Base-by-base conservation (phyloP, 2,329 filamentous ascomycete species). In the Ilyonectria destructans region DNA sequence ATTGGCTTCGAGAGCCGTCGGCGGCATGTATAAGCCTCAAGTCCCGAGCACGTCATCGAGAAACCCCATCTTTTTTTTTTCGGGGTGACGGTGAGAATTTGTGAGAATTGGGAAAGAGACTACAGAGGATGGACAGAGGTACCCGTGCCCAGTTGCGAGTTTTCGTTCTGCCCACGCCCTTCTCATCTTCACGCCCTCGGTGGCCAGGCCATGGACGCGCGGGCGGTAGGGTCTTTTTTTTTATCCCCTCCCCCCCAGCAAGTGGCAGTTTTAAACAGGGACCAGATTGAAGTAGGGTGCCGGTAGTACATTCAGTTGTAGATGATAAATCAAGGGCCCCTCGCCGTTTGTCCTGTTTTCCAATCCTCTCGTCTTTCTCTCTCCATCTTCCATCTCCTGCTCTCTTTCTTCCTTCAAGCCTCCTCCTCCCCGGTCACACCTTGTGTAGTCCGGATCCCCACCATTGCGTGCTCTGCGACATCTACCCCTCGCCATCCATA, bases 31-130 rank as follows among this genome's bases (percentile, higher is more conserved):
- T 77, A 77, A 77, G 71, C 77, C 74, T 78, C 75, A 75, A 74
- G 67, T 72, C 74, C 74, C 70, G 77, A 79, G 78, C 78, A 79
- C 78, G 78, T 79, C 78, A 79, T 79, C 70, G 66, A 69, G 69
- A 68, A 75, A 68, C 56, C 71, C 71, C 73, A 72, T 68, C 74
- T 71, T 45, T 71, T 75, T 75, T 74, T 74, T 74, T 46, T 69
- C 59, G 58, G 26, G 51, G 56, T 15, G 54, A 58, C 35, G 61
- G 61, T 65, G 61, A 66, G 56, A 55, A 61, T 63, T 17, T 52
- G 58, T 26, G 40, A 43, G 40, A 43, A 40, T 15, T 40, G 40
- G 52, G 10, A 23, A 19, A 19, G 45, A 46, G 9, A 26, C 19
- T 12, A 21, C n/a, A 31, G 29, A 40, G 15, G 21, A 49, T 59